Evolutionary conservation across 768 basidiomycete genomes (phyloP), one percentile per base, ranked within the genome.

Genomic region (Sporobolomyces phaffii): DNA sequence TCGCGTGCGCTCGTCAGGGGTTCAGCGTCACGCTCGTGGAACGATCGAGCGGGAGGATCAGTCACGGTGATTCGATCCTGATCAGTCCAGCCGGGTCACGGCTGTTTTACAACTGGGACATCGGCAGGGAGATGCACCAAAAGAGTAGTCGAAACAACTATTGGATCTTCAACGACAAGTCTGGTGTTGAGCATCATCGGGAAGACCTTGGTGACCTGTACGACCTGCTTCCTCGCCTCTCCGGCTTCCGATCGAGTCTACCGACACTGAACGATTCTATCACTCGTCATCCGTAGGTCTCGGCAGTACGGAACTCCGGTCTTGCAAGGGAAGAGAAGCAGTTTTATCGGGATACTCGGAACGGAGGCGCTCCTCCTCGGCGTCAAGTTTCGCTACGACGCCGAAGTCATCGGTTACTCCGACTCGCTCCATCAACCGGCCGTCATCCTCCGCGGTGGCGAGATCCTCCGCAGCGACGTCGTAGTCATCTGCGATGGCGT

Each of bases 1-100:
- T 73, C 52, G 72, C 72, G 24, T 67, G 64, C 62, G 68, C 72
- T 1, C 33, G 72, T 0, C 68, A 73, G 52, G 53, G 59, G 31
- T 65, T 62, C 34, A 24, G 62, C 22, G 69, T 70, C 15, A 64
- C 63, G 5, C 24, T 70, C 14, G 31, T 68, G 18, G 69, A 73
- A 41, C 64, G 65, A 2, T 57, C 68, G 20, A 20, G 58, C 8
- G 72, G 72, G 5, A 29, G 61, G 5, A 60, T 58, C 8, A 53
- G 47, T 5, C 65, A 70, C 48, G 72, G 72, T 28, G 72, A 73
- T 40, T 44, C 58, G 17, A 67, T 73, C 44, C 9, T 53, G 11
- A 53, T 73, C 44, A 61, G 69, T 28, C 26, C 54, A 3, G 65
- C 67, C 31, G 72, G 69, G 22, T 43, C 45, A 2, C 26, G 18